Conservation (phyloP, 768 basidiomycete genomes). For the Cystofilobasidium ferigula region DNA sequence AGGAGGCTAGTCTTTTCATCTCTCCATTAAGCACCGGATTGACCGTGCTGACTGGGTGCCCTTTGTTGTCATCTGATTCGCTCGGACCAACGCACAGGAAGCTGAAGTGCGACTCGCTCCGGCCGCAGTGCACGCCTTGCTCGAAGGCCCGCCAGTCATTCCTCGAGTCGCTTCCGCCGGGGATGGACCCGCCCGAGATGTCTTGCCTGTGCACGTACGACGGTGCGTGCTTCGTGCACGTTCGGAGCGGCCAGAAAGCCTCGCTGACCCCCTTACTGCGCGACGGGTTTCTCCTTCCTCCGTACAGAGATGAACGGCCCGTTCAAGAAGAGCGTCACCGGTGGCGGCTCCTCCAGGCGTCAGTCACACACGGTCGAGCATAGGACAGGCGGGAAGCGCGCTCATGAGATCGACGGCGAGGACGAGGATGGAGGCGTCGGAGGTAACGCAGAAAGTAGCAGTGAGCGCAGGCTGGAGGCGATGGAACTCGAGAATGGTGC, state of each 20-base stretch:
- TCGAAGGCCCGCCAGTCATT: constrained; percentile 14
- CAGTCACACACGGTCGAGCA: neutral
- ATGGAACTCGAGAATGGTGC: constrained; percentile 17
- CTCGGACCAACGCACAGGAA: neutral
- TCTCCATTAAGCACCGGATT: neutral
- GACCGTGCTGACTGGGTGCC: neutral
- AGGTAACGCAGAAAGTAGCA: no score
- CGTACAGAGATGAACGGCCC: constrained; percentile 15
- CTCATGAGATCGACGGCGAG: neutral
- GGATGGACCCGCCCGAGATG: constrained; percentile 13
- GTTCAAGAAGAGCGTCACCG: constrained; percentile 19
- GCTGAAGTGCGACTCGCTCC: constrained; percentile 19
- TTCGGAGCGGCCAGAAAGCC: neutral
- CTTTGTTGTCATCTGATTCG: neutral
- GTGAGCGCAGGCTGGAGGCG: neutral
- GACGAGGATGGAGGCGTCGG: neutral
- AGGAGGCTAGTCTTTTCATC: neutral
- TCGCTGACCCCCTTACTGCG: neutral
- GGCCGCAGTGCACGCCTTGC: constrained; percentile 13
- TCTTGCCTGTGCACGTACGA: constrained; percentile 21
- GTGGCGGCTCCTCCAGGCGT: neutral
- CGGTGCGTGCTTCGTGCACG: neutral
- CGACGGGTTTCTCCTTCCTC: no score
- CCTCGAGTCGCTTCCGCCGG: constrained; percentile 15
- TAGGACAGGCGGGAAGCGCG: neutral